A percentile compares a stretch with the other conserved stretches of the same genome.
Evolutionary conservation across 2,329 filamentous ascomycete species (phyloP).

Genomic region (Intubia oerlemansii): DNA sequence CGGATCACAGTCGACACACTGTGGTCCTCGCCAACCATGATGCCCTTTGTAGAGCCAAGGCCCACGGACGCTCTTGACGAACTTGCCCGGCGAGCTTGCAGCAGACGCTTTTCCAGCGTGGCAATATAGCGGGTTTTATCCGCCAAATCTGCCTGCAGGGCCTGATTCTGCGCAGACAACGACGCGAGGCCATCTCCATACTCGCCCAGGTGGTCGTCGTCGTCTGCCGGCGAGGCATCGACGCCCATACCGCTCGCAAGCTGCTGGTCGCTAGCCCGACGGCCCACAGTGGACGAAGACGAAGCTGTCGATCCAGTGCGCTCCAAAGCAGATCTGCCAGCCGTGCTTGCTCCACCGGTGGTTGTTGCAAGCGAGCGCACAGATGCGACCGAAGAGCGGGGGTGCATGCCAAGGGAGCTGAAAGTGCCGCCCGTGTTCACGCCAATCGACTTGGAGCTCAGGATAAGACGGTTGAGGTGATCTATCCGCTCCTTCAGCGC

Average conservation of each 20-base stretch:
- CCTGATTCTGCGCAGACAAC: conserved; percentile 62
- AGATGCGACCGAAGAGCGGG: conserved; percentile 38
- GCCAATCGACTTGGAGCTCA: conserved; percentile 87
- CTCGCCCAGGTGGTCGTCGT: conserved; percentile 55
- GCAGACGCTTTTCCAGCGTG: conserved; percentile 74
- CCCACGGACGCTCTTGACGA: conserved; percentile 70
- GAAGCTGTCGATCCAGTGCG: conserved; percentile 49
- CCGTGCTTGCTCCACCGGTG: conserved; percentile 15
- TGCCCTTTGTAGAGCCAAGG: conserved; percentile 34
- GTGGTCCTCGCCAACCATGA: conserved; percentile 58
- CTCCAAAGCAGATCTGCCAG: conserved; percentile 27
- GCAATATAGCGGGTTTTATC: conserved; percentile 95
- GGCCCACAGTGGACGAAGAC: conserved; percentile 34
- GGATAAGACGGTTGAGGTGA: conserved; percentile 81
- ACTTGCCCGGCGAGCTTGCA: conserved; percentile 78
- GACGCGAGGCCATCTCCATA: conserved; percentile 75
- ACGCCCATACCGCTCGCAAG: conserved; percentile 20
- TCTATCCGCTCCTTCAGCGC: conserved; percentile 94
- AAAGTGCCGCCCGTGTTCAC: conserved; percentile 64
- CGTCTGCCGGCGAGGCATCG: conserved; percentile 24
- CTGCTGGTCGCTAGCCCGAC: conserved; percentile 23
- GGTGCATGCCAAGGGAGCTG: conserved; percentile 43
- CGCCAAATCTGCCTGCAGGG: conserved; percentile 84
- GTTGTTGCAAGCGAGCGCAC: conserved; percentile 29
- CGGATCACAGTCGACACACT: conserved; percentile 50